These are phyloP conservation scores for Raffaelea arxii DNA, from an alignment of 2,329 filamentous ascomycete genomes.

Conservation along the genomic window DNA sequence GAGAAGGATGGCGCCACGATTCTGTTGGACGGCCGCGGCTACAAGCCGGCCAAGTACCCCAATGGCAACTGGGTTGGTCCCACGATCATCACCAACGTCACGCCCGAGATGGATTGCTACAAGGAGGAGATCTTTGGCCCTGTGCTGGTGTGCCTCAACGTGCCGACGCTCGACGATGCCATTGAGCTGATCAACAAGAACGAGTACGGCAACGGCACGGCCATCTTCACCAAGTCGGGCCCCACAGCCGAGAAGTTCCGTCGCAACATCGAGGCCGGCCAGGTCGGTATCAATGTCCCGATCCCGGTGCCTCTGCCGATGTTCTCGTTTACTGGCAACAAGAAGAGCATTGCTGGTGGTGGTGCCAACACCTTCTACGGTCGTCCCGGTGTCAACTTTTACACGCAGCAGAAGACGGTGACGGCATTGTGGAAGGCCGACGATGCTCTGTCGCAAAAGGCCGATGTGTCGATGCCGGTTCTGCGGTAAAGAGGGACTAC, in stretches of 20 bases:
- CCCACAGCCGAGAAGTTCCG: constrained; percentile 71
- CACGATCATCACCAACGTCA: constrained; percentile 76
- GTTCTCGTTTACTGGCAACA: constrained; percentile 67
- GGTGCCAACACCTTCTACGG: constrained; percentile 94
- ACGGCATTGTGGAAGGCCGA: constrained; percentile 82
- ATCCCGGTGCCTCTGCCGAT: constrained; percentile 64
- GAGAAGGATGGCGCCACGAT: constrained; percentile 75
- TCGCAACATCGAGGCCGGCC: constrained; percentile 71
- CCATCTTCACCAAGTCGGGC: constrained; percentile 74
- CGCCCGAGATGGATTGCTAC: constrained; percentile 74
- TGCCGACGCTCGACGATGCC: constrained; percentile 68
- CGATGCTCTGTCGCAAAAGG: constrained; percentile 78
- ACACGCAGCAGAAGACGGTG: constrained; percentile 96
- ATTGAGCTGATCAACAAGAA: constrained; percentile 76
- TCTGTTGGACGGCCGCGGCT: constrained; percentile 70
- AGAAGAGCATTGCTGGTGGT: constrained; percentile 86
- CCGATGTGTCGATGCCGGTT: constrained; percentile 77
- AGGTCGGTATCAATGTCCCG: constrained; percentile 81
- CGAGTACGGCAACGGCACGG: constrained; percentile 78
- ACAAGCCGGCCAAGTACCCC: constrained; percentile 67
- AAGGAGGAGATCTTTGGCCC: constrained; percentile 79
- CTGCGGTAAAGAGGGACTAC: constrained; percentile 6
- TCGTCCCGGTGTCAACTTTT: constrained; percentile 84
- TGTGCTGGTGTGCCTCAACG: constrained; percentile 72
- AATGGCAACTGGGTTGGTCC: constrained; percentile 80